A percentile compares a stretch with the other conserved stretches of the same genome.
These are phyloP conservation scores for Chernovozyma sophiae-reginae DNA, from an alignment of 1,139 yeast species.

Conservation along the genomic window DNA sequence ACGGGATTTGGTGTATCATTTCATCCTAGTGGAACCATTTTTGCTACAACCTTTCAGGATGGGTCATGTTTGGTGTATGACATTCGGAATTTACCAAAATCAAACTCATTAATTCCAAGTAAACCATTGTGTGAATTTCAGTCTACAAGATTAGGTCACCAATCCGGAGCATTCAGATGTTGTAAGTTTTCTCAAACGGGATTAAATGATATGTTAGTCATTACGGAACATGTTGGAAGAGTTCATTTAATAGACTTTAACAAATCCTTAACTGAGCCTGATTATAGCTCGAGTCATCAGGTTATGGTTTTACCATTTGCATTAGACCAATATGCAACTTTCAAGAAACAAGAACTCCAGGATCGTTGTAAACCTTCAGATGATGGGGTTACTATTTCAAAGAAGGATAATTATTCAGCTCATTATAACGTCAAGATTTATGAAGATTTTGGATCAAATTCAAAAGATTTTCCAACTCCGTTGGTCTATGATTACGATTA, in stretches of 20 bases:
- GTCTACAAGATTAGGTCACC: slow-evolving; percentile 61
- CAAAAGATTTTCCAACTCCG: slow-evolving; percentile 30
- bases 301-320: slow-evolving; percentile 56
- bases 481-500: slow-evolving; percentile 45
- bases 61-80: slow-evolving; percentile 79
- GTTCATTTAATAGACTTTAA: slow-evolving; percentile 81
- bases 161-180: slow-evolving; percentile 57
- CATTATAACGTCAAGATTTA: slow-evolving; percentile 11
- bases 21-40: slow-evolving; percentile 64
- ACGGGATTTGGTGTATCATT: slow-evolving; percentile 84
- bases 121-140: slow-evolving; percentile 50
- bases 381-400: background rate
- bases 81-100: slow-evolving; percentile 47
- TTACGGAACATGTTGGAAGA: slow-evolving; percentile 82
- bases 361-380: background rate
- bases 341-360: slow-evolving; percentile 12
- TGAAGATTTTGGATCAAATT: slow-evolving; percentile 9
- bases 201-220: slow-evolving; percentile 67
- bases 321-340: slow-evolving; percentile 37
- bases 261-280: slow-evolving; percentile 5
- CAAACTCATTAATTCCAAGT: slow-evolving; percentile 8
- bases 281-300: slow-evolving; percentile 45
- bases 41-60: slow-evolving; percentile 81
- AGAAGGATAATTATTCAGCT: background rate
- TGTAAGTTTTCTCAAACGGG: slow-evolving; percentile 66